These are phyloP conservation scores for Tetrastigma voinierianum DNA, from an alignment of 164 flowering plant genomes.

Conservation along the genomic window DNA sequence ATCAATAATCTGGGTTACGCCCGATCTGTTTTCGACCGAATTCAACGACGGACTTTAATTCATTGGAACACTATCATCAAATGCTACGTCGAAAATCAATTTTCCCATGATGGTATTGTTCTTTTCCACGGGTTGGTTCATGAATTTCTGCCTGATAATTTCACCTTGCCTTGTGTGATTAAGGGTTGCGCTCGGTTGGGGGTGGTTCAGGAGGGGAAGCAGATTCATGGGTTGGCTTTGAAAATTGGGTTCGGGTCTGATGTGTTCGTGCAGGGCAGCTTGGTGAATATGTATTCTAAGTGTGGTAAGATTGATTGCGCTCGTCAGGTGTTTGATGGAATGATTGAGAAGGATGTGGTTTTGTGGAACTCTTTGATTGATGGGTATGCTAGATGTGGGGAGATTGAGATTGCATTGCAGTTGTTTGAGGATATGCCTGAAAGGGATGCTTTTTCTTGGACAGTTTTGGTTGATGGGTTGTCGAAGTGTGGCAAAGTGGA, in stretches of 20 bases:
- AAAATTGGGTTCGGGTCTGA: slow-evolving; percentile 34
- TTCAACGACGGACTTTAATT: slow-evolving; percentile 23
- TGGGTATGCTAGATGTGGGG: slow-evolving; percentile 28
- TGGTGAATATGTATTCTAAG: slow-evolving; percentile 32
- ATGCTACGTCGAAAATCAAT: slow-evolving; percentile 28
- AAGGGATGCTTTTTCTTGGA: slow-evolving; percentile 28
- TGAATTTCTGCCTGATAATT: slow-evolving; percentile 24
- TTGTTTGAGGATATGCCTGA: slow-evolving; percentile 29
- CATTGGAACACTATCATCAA: slow-evolving; percentile 37
- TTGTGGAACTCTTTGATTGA: slow-evolving; percentile 31
- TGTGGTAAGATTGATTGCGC: slow-evolving; percentile 19
- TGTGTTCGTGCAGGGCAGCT: slow-evolving; percentile 33
- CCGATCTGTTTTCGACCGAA: slow-evolving; percentile 23
- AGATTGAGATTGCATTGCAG: slow-evolving; percentile 17
- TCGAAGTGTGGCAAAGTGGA: slow-evolving; percentile 22
- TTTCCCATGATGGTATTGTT: slow-evolving; percentile 25
- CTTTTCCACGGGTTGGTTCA: slow-evolving; percentile 26
- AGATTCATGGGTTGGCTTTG: slow-evolving; percentile 38
- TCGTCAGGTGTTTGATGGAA: slow-evolving; percentile 22
- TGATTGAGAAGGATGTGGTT: slow-evolving; percentile 32
- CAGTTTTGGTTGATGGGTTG: slow-evolving; percentile 27
- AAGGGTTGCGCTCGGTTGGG: slow-evolving; percentile 33
- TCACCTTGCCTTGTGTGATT: slow-evolving; percentile 35
- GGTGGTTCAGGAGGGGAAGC: slow-evolving; percentile 35
- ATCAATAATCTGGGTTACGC: slow-evolving; percentile 23